Conservation (phyloP, 495 filamentous ascomycete genomes). For the Rhypophila decipiens region DNA sequence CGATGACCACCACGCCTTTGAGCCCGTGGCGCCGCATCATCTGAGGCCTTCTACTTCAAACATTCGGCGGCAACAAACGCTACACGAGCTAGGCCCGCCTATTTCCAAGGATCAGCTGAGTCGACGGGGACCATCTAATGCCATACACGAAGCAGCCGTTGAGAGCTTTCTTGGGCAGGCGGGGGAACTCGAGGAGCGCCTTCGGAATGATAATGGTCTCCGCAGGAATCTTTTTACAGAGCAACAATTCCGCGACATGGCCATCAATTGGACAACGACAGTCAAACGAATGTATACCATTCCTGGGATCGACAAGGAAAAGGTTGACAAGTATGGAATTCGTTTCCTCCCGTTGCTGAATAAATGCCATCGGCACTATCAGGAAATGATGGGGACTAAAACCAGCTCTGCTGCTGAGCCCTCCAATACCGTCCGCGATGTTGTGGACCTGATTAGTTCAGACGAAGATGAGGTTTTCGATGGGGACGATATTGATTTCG, state of each 20-base stretch:
- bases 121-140: slow-evolving; percentile 46
- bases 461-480: slow-evolving; percentile 53
- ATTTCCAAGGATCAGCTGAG: slow-evolving; percentile 67
- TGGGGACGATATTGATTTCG: slow-evolving; percentile 40
- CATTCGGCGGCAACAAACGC: slow-evolving; percentile 19
- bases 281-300: slow-evolving; percentile 58
- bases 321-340: slow-evolving; percentile 62
- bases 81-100: slow-evolving; percentile 52
- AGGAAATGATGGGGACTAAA: slow-evolving; percentile 44
- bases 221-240: slow-evolving; percentile 72
- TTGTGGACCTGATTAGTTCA: slow-evolving; percentile 61
- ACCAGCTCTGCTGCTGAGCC: slow-evolving; percentile 7
- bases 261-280: slow-evolving; percentile 60
- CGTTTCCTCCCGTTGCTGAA: slow-evolving; percentile 60
- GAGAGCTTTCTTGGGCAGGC: slow-evolving; percentile 68
- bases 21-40: slow-evolving; percentile 38
- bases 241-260: slow-evolving; percentile 74
- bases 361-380: slow-evolving; percentile 49
- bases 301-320: slow-evolving; percentile 61
- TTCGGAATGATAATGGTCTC: slow-evolving; percentile 57
- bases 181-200: slow-evolving; percentile 54
- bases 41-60: slow-evolving; percentile 24
- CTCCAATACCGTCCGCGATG: slow-evolving; percentile 27
- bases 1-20: slow-evolving; percentile 52
- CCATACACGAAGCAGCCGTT: slow-evolving; percentile 44